Conservation (phyloP, 2,329 filamentous ascomycete genomes). For the Cordyceps militaris region DNA sequence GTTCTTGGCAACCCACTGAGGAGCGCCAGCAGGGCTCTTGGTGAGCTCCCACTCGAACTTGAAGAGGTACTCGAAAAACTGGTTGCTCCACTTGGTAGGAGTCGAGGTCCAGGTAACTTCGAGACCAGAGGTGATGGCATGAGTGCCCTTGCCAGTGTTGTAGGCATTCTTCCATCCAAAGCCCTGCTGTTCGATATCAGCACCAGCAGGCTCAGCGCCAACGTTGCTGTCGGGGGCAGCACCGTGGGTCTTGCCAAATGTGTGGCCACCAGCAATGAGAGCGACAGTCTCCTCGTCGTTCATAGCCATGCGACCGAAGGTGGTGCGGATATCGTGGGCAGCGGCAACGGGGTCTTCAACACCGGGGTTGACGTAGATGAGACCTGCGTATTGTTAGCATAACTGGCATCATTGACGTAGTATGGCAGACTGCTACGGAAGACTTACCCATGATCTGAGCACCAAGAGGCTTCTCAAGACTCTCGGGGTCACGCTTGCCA, state of each 20-base stretch:
- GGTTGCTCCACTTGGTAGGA: conserved; percentile 68
- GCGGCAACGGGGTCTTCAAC: conserved; percentile 62
- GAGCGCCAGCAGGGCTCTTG: conserved; percentile 68
- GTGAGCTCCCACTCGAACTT: conserved; percentile 70
- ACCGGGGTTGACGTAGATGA: conserved; percentile 77
- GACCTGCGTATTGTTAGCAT: conserved; percentile 50
- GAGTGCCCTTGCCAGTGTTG: conserved; percentile 58
- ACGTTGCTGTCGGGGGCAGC: conserved; percentile 58
- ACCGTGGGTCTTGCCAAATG: conserved; percentile 76
- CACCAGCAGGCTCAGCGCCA: conserved; percentile 60
- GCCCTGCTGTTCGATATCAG: conserved; percentile 58
- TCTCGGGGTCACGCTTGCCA: conserved; percentile 33
- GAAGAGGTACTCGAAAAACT: conserved; percentile 70
- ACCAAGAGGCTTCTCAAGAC: conserved; percentile 56
- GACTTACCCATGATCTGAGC: conserved; percentile 28
- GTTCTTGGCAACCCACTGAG: conserved; percentile 71
- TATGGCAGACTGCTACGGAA: not conserved
- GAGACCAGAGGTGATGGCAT: conserved; percentile 69
- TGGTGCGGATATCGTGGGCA: conserved; percentile 64
- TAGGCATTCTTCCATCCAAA: conserved; percentile 65
- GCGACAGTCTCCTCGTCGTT: conserved; percentile 76
- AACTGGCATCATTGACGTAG: not conserved
- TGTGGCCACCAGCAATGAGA: conserved; percentile 70
- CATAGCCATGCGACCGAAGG: conserved; percentile 77
- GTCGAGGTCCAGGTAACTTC: conserved; percentile 76